Evolutionary conservation across 1,284 basidiomycete species (phyloP).

Genomic region (Sparassis latifolia): DNA sequence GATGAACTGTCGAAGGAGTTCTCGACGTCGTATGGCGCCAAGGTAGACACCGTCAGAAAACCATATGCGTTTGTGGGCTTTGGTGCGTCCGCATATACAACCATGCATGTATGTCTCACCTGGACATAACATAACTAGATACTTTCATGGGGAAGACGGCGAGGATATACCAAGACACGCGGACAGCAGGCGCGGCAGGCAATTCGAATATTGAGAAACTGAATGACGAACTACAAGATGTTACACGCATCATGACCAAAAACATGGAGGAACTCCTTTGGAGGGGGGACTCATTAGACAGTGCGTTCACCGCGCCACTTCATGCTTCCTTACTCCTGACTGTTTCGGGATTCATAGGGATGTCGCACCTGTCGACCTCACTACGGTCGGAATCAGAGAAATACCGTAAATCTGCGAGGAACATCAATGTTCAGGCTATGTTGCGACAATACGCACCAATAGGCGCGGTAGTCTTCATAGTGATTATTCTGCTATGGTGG

Average conservation of each 20-base stretch:
- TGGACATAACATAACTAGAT: slow-evolving; percentile 36
- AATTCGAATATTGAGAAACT: slow-evolving; percentile 75
- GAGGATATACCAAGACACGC: slow-evolving; percentile 89
- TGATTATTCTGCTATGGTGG: slow-evolving; percentile 90
- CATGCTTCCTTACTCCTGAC: not conserved
- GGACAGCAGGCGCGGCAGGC: slow-evolving; percentile 72
- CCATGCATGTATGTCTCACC: not conserved
- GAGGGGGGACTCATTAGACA: slow-evolving; percentile 94
- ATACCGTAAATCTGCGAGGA: slow-evolving; percentile 92
- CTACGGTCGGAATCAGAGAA: slow-evolving; percentile 95
- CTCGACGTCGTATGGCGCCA: slow-evolving; percentile 81
- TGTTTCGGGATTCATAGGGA: slow-evolving; percentile 46
- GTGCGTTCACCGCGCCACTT: slow-evolving; percentile 39
- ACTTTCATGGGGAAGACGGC: slow-evolving; percentile 99
- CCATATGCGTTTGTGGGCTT: slow-evolving; percentile 97
- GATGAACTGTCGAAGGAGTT: slow-evolving; percentile 98
- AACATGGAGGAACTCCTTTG: slow-evolving; percentile 99
- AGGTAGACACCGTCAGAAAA: slow-evolving; percentile 79
- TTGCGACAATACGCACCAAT: slow-evolving; percentile 94
- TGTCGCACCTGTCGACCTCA: slow-evolving; percentile 98
- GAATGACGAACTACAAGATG: slow-evolving; percentile 95
- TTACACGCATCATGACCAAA: slow-evolving; percentile 99
- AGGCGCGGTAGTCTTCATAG: slow-evolving; percentile 71
- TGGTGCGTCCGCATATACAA: slow-evolving; percentile 49
- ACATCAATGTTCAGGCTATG: slow-evolving; percentile 93